Base-by-base conservation (phyloP, 2,329 filamentous ascomycete genomes). In the Venturia pyrina region DNA sequence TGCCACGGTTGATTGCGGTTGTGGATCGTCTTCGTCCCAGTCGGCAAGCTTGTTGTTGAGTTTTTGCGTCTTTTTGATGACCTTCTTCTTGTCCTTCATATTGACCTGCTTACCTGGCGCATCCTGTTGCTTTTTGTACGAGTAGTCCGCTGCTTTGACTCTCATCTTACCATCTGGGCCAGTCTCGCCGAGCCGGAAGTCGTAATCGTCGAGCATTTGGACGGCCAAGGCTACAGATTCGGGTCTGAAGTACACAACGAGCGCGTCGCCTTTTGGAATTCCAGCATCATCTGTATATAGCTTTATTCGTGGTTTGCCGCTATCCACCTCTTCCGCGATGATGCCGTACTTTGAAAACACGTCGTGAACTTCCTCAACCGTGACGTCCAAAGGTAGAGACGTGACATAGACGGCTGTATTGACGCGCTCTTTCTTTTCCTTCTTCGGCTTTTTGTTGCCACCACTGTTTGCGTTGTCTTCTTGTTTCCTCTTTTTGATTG, bases 381-480 rank as follows among this genome's bases (percentile, higher is more conserved):
- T 90, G 56, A 86, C 89, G 75, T 98, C 91, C 48, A 82, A 77
- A 0, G 95, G 96, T 4, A 99, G 84, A 15, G 90, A 91, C 5
- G 92, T 96, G 61, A 97, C 89, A 78, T 93, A 99, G 69, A 99
- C 85, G 53, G 93, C 93, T 6, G 90, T 96, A 75, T 97, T 98
- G 71, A 93, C 82, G 67, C 81, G 70, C 53, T 76, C 69, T 68
- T 72, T 75, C 53, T 70, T 72, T 53, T 65, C 43, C 21, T 50
- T 65, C 13, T 70, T 63, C 60, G 59, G 59, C 59, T 63, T 41
- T 73, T 68, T 80, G 78, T 64, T 61, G 62, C 66, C 41, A 66
- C 50, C 40, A 67, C 70, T 69, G 67, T 72, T 71, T 72, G 73
- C 43, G 69, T 75, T 75, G 68, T 75, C 75, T 72, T 74, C 78